phyloP scores from a whole-genome alignment of 495 filamentous ascomycete genomes.

The Tuber brumale region DNA sequence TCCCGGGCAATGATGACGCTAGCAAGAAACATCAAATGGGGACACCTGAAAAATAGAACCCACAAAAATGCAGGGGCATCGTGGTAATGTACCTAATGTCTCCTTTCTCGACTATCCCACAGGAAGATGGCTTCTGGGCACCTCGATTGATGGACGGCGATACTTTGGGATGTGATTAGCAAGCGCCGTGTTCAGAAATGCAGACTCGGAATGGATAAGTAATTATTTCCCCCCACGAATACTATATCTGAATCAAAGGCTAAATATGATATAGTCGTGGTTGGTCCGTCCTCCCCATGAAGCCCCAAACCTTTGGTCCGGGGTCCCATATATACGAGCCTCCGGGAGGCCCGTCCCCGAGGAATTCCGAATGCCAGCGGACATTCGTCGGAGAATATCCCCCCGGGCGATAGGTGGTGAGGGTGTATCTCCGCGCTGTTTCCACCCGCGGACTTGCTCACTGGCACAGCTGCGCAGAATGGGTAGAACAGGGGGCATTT shows the following conservation, averaged over 20 bases:
- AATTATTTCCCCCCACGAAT: not conserved
- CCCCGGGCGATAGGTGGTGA: conserved; percentile 9
- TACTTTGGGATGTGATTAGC: conserved; percentile 57
- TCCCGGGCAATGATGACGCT: conserved; percentile 3
- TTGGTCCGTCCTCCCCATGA: conserved; percentile 40
- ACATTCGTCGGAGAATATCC: not conserved
- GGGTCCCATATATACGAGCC: conserved; percentile 29
- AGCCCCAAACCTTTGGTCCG: conserved; percentile 39
- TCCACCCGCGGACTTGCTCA: conserved; percentile 12
- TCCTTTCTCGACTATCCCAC: conserved; percentile 62
- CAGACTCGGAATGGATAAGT: conserved; percentile 17
- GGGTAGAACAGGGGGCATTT: conserved; percentile 37
- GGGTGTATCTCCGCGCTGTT: conserved; percentile 33
- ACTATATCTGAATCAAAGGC: not conserved
- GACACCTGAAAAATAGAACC: conserved; percentile 28
- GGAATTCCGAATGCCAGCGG: not conserved
- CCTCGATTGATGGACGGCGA: conserved; percentile 60
- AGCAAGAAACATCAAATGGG: conserved; percentile 14
- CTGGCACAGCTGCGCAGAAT: conserved; percentile 12
- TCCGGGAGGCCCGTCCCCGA: conserved; percentile 21
- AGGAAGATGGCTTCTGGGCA: conserved; percentile 65
- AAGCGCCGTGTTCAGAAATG: conserved; percentile 35
- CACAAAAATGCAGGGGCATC: conserved; percentile 35
- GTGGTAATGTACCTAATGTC: conserved; percentile 68
- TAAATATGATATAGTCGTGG: conserved; percentile 21